A percentile compares a stretch with the other conserved stretches of the same genome.
Evolutionary conservation across 257 asterid genomes (phyloP).

Genomic region (Jacaranda copaia): DNA sequence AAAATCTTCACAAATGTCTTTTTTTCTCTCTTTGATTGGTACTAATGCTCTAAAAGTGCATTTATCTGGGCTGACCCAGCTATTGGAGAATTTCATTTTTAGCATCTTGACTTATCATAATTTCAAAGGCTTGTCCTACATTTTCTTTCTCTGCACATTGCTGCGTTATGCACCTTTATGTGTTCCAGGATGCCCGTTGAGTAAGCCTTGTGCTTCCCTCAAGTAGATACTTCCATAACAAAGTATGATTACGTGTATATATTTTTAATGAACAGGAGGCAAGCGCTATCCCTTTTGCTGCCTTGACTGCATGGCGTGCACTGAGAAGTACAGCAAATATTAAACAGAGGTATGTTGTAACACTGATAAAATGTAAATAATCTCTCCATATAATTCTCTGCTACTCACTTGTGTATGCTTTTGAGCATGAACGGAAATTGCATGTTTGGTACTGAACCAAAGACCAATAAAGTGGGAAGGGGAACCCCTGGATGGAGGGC

Average conservation of each 20-base stretch:
- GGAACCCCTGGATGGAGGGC: too few relatives aligned
- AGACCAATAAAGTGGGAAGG: too few relatives aligned
- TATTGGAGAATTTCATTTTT: background rate
- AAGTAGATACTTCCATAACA: background rate
- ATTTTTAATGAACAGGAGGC: slow-evolving; percentile 72
- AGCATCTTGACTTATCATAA: background rate
- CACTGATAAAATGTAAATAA: slow-evolving; percentile 17
- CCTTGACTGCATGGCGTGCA: slow-evolving; percentile 99
- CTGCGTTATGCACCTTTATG: slow-evolving; percentile 21
- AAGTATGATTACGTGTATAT: background rate
- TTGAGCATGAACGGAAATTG: background rate
- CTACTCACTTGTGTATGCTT: slow-evolving; percentile 11
- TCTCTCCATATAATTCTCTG: slow-evolving; percentile 19
- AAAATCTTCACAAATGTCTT: background rate
- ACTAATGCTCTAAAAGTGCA: background rate
- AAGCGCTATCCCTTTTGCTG: slow-evolving; percentile 97
- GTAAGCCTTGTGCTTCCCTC: slow-evolving; percentile 8
- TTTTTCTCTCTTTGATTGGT: slow-evolving; percentile 24
- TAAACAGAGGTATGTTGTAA: slow-evolving; percentile 67
- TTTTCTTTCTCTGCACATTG: slow-evolving; percentile 17
- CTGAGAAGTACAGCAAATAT: slow-evolving; percentile 69
- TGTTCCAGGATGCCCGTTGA: slow-evolving; percentile 16
- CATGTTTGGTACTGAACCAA: too few relatives aligned
- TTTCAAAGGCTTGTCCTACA: slow-evolving; percentile 12
- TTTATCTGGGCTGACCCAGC: background rate